phyloP scores from a whole-genome alignment of 2,329 filamentous ascomycete species.

The Didymella keratinophila region DNA sequence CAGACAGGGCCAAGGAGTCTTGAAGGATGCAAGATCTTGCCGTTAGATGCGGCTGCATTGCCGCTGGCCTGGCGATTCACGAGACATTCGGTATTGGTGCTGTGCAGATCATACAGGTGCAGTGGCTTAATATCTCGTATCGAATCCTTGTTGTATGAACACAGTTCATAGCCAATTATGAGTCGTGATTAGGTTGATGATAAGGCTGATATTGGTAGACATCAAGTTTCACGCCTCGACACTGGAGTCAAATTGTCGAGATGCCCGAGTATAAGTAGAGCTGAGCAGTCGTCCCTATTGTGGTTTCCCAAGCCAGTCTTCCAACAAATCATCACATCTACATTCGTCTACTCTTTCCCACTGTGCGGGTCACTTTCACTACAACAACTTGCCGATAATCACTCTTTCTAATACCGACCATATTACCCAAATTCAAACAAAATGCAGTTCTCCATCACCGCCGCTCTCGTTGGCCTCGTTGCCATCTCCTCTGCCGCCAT shows the following conservation, averaged over 20 bases:
- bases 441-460: not conserved
- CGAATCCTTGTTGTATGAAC: not conserved
- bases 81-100: not conserved
- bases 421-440: not conserved
- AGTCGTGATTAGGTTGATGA: not conserved
- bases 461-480: conserved; percentile 28
- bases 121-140: not conserved
- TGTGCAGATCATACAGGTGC: conserved; percentile 4
- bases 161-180: not conserved
- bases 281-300: not conserved
- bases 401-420: not conserved
- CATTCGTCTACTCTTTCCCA: conserved; percentile 24
- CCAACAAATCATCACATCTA: conserved; percentile 22
- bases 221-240: not conserved
- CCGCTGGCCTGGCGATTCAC: conserved; percentile 1
- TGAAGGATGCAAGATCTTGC: not conserved
- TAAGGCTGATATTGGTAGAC: not conserved
- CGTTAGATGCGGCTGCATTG: conserved; percentile 8
- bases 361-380: conserved; percentile 30
- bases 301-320: conserved; percentile 25
- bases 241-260: not conserved
- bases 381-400: conserved; percentile 15
- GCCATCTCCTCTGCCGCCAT: conserved; percentile 29
- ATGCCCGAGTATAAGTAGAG: not conserved
- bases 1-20: not conserved